phyloP scores from a whole-genome alignment of 116 monocot genomes.

The Papilionanthe hybrid region DNA sequence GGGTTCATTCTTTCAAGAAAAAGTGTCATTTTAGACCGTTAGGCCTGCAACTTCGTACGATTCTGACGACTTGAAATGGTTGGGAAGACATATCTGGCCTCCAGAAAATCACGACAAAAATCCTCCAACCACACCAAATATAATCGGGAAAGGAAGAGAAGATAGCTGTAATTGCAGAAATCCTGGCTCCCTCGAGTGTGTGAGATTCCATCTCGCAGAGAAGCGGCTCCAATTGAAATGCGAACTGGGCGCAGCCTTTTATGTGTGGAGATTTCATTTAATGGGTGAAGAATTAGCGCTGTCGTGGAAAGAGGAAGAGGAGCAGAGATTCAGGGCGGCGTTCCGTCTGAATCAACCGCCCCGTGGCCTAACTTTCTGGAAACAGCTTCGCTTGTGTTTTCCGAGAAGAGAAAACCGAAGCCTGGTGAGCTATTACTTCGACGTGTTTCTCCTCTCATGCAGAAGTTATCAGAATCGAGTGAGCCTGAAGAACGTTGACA shows the following conservation, averaged over 20 bases:
- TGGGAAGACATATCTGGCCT: conserved; percentile 81
- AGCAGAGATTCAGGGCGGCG: conserved; percentile 52
- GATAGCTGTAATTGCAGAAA: conserved; percentile 38
- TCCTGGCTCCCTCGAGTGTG: conserved; percentile 59
- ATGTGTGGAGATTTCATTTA: conserved; percentile 53
- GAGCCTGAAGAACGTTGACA: conserved; percentile 53
- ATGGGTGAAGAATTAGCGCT: conserved; percentile 98
- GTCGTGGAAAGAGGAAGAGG: conserved; percentile 76
- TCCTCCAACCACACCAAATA: not conserved
- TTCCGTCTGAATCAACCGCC: conserved; percentile 22
- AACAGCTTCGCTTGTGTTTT: conserved; percentile 35
- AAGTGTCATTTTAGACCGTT: conserved; percentile 43
- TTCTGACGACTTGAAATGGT: conserved; percentile 49
- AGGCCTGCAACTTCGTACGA: conserved; percentile 19
- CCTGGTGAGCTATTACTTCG: conserved; percentile 88
- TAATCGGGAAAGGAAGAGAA: conserved; percentile 55
- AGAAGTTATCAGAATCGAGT: conserved; percentile 75
- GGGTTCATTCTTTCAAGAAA: conserved; percentile 32
- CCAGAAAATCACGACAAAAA: conserved; percentile 22
- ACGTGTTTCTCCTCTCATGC: conserved; percentile 63
- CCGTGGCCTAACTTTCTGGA: conserved; percentile 41
- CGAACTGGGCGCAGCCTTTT: conserved; percentile 61
- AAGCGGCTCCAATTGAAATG: conserved; percentile 55
- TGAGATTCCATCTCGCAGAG: conserved; percentile 82
- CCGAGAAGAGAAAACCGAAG: conserved; percentile 33